Evolutionary conservation across 306 rosid species (phyloP), one percentile per base, ranked within the genome.

Genomic region (Alnus glutinosa): DNA sequence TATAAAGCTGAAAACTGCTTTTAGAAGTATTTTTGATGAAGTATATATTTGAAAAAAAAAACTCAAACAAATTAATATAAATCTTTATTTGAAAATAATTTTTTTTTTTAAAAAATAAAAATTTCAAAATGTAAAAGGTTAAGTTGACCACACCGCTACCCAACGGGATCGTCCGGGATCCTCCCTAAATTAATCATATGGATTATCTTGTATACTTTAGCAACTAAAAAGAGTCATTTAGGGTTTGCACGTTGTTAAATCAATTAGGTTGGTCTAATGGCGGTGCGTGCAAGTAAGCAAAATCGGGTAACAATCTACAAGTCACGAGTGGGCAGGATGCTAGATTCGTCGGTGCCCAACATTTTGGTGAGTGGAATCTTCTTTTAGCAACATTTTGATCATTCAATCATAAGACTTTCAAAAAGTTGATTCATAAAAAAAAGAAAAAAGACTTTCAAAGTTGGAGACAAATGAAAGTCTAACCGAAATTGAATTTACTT

Each of bases 301-400:
- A 0, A 30, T 32, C 8, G 28, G 19, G 10, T 12, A 2, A 12
- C 4, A 6, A 12, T 63, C 44, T 34, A 13, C 18, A 63, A 63
- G 48, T 39, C 50, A 42, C 6, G 32, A 67, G 14, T 37, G 32
- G 50, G 39, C 32, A 14, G 30, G 12, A 39, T 37, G 50, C 3
- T 39, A 67, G 49, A 67, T 67, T 67, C 51, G 72, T 67, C 51
- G 51, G 72, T 67, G 72, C 51, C 71, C 51, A 42, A 39, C 50
- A 4, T 18, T 67, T 67, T 42, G 32, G 70, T 18, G 11, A 8
- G 72, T 39, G 51, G 32, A 42, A 67, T 67, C 72, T 42, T 67
- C 72, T 2, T 49, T 12, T 48, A 66, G 28, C 28, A 66, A 7
- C 50, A 15, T 23, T 16, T 16, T 18, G 28, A 66, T 66, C 49